Evolutionary conservation across 176 grass and related monocot species (phyloP).

Genomic region (Oryza punctata): DNA sequence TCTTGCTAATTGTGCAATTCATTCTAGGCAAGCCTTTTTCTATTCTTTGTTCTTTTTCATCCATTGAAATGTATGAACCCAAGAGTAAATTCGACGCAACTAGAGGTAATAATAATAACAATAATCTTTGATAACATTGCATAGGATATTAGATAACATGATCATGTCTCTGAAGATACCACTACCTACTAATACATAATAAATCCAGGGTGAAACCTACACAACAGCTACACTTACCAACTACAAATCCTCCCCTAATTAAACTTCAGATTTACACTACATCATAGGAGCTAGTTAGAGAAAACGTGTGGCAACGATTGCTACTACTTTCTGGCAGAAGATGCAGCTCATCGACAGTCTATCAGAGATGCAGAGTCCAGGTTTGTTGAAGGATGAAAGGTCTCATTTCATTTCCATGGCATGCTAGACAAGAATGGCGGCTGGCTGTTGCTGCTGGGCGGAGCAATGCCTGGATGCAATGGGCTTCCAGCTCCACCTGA

Average conservation of each 20-base stretch:
- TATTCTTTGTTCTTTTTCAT: background rate
- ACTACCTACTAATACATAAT: conserved; percentile 18
- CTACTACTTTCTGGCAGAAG: conserved; percentile 15
- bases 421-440: conserved; percentile 64
- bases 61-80: background rate
- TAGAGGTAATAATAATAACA: background rate
- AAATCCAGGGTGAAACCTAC: conserved; percentile 39
- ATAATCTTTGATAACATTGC: conserved; percentile 11
- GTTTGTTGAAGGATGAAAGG: conserved; percentile 24
- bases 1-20: background rate
- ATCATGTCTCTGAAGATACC: conserved; percentile 21
- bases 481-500: conserved; percentile 76
- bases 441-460: conserved; percentile 54
- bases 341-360: conserved; percentile 3
- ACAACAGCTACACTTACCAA: conserved; percentile 42
- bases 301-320: background rate
- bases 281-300: conserved; percentile 43
- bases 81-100: background rate
- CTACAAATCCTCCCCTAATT: conserved; percentile 38
- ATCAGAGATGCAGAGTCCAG: background rate
- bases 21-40: background rate
- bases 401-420: conserved; percentile 70
- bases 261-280: conserved; percentile 49
- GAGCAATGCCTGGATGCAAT: conserved; percentile 53
- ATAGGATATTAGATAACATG: conserved; percentile 34